Evolutionary conservation across 306 rosid genomes (phyloP).

Genomic region (Phaseolus lunatus): DNA sequence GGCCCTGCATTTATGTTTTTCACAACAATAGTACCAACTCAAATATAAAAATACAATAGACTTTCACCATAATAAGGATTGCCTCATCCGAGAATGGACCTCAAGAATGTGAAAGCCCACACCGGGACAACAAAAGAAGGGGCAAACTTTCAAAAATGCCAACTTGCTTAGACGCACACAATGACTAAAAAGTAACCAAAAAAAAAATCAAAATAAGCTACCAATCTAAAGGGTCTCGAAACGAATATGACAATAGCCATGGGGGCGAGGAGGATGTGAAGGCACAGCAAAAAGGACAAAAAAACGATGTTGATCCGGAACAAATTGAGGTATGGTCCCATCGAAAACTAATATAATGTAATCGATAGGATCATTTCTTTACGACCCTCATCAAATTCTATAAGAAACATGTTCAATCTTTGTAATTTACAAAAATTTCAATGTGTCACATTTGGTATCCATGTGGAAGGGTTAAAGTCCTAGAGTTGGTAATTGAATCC

Average conservation of each 20-base stretch:
- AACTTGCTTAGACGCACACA: conserved; percentile 26
- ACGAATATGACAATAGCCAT: conserved; percentile 26
- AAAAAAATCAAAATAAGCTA: neutral
- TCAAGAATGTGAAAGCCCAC: conserved; percentile 40
- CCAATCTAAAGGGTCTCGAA: neutral
- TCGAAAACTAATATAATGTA: neutral
- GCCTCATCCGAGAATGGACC: conserved; percentile 54
- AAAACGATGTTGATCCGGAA: conserved; percentile 11
- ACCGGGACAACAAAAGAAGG: neutral
- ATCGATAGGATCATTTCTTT: no score
- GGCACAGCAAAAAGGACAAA: conserved; percentile 48
- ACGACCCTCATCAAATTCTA: no score
- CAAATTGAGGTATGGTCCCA: conserved; percentile 26
- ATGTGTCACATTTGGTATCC: no score
- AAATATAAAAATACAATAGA: neutral
- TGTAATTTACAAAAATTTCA: no score
- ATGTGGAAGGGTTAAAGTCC: no score
- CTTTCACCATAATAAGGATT: conserved; percentile 14
- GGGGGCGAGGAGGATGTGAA: conserved; percentile 28
- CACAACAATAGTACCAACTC: conserved; percentile 19
- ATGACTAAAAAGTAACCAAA: conserved; percentile 5
- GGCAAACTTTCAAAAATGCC: conserved; percentile 6
- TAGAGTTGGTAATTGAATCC: no score
- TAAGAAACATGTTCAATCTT: no score
- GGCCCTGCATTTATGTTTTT: neutral